Base-by-base conservation (phyloP, 2,329 filamentous ascomycete species). In the Hirsutella thompsonii region DNA sequence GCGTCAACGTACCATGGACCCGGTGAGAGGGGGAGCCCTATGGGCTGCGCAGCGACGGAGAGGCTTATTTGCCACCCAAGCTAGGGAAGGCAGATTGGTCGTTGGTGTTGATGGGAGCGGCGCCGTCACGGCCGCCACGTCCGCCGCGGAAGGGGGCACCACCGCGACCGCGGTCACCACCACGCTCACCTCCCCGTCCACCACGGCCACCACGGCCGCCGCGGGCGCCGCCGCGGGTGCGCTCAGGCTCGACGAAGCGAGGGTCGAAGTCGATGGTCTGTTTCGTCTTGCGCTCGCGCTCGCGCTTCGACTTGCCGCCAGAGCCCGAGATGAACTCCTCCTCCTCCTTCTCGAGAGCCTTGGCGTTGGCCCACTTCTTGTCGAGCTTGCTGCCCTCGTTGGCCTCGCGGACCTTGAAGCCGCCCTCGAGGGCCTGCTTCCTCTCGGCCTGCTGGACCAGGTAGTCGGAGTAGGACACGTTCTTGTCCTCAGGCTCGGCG, bases 241-340 rank as follows among this genome's bases (percentile, higher is more conserved):
- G 76, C 53, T 79, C 72, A 44, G 75, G 72, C 69, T 90, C 84
- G 54, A 85, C 73, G 62, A 75, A 87, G 59, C 83, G 77, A 69
- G 88, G 79, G 65, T 94, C 89, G 51, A 95, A 85, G 58, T 94
- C 87, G 55, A 96, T 63, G 61, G 83, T 66, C 65, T 85, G 78
- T 82, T 95, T 95, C 69, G 83, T 76, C 78, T 92, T 92, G 70
- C 83, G 83, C 72, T 90, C 83, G 60, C 87, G 86, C 71, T 90
- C 79, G 60, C 85, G 84, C 71, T 76, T 73, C 62, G 78, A 66
- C 81, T 95, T 95, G 68, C 81, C 82, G 47, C 70, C 72, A 51
- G 73, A 64, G 53, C 74, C 79, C 56, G 82, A 67, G 59, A 94
- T 82, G 76, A 85, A 95, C 54, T 83, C 79, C 55, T 87, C 79